Conservation (phyloP, 257 asterid species). For the Plantago major region DNA sequence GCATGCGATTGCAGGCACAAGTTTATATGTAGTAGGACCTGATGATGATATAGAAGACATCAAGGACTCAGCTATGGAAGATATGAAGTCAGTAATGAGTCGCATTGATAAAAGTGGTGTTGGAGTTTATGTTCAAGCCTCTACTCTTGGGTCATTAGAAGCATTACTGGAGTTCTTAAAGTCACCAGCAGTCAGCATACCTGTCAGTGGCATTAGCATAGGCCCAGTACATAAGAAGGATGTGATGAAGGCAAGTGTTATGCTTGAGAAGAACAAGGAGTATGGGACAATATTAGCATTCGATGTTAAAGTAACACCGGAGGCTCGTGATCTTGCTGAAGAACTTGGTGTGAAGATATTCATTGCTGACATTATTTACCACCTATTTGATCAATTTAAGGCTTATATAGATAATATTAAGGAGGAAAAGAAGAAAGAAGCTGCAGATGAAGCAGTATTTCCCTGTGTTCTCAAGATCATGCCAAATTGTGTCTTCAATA, state of each 20-base stretch:
- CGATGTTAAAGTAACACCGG: constrained; percentile 87
- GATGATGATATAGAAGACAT: constrained; percentile 73
- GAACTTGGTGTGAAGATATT: constrained; percentile 84
- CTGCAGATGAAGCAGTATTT: constrained; percentile 90
- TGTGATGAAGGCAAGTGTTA: constrained; percentile 94
- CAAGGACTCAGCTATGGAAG: constrained; percentile 87
- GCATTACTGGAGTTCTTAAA: constrained; percentile 92
- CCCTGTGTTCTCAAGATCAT: constrained; percentile 91
- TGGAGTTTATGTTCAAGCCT: constrained; percentile 96
- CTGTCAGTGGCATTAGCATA: constrained; percentile 95
- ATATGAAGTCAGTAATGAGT: constrained; percentile 90
- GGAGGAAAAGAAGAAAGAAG: constrained; percentile 94
- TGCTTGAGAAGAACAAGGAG: constrained; percentile 98
- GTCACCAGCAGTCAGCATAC: constrained; percentile 84
- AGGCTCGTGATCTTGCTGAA: constrained; percentile 89
- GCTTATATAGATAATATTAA: constrained; percentile 84
- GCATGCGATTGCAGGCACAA: constrained; percentile 97
- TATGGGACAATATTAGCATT: constrained; percentile 89
- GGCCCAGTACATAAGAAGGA: constrained; percentile 96
- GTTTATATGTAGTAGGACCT: constrained; percentile 85
- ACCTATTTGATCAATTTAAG: constrained; percentile 89
- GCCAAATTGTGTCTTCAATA: constrained; percentile 78
- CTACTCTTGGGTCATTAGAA: constrained; percentile 95
- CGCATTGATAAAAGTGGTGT: constrained; percentile 90
- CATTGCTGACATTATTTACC: constrained; percentile 85